Conservation (phyloP, 306 rosid genomes). For the Vigna trinervia region DNA sequence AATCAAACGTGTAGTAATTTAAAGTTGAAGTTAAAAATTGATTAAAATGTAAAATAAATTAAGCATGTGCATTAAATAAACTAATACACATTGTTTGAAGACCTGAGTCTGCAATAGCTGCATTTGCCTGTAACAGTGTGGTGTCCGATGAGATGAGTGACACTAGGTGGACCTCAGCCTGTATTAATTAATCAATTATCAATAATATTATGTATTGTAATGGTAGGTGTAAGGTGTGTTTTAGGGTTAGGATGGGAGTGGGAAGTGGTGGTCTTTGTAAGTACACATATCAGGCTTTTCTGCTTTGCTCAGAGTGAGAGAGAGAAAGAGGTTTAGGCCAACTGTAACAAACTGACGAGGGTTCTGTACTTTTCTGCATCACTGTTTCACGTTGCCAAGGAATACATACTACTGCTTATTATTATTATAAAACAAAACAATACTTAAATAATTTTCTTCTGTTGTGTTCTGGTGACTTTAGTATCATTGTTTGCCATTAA, state of each 20-base stretch:
- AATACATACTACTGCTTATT: background rate
- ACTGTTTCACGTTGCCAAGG: constrained; percentile 20
- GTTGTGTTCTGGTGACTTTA: background rate
- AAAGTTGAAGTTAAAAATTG: too few relatives aligned
- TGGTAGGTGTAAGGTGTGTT: too few relatives aligned
- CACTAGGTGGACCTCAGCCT: background rate
- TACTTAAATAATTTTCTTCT: background rate
- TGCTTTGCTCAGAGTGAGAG: background rate
- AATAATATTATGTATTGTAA: background rate
- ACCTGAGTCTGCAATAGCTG: background rate
- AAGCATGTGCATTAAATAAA: background rate
- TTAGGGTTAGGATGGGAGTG: background rate
- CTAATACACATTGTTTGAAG: background rate
- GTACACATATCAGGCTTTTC: constrained; percentile 42
- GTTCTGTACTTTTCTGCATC: constrained; percentile 42
- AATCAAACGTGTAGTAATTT: too few relatives aligned
- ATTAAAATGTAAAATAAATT: background rate
- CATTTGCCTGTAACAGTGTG: background rate
- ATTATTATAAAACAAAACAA: background rate
- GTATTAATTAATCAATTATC: background rate
- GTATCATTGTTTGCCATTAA: constrained; percentile 40
- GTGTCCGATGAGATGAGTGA: constrained; percentile 16
- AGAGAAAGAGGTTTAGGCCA: background rate
- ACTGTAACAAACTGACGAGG: constrained; percentile 41
- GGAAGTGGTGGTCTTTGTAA: background rate